Percentiles rank a stretch among this genome's conserved stretches.
Conservation (phyloP, 2,329 filamentous ascomycete genomes). For the Cercospora zeina region DNA sequence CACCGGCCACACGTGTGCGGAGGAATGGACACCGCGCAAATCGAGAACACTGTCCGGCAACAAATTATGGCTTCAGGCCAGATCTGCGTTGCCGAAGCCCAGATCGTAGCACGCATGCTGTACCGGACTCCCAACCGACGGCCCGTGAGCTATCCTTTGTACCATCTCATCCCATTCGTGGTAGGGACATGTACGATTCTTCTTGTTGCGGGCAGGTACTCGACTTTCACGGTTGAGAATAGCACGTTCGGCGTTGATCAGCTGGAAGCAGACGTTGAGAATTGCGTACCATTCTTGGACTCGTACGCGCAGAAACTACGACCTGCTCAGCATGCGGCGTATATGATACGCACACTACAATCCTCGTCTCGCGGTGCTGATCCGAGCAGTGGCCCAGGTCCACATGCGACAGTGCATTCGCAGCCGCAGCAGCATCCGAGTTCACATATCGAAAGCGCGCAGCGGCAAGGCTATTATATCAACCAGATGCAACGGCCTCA, state of each 20-base stretch:
- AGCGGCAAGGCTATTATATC: neutral
- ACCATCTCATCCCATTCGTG: constrained; percentile 19
- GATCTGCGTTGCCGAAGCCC: constrained; percentile 19
- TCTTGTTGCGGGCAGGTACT: constrained; percentile 17
- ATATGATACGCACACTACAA: constrained; percentile 21
- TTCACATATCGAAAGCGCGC: neutral
- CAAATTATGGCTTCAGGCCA: constrained; percentile 15
- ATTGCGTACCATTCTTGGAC: constrained; percentile 17
- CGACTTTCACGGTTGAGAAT: neutral
- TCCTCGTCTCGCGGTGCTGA: neutral
- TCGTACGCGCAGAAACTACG: constrained; percentile 8
- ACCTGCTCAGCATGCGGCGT: constrained; percentile 14
- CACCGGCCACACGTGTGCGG: constrained; percentile 17
- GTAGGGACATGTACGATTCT: constrained; percentile 19
- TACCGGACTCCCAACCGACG: constrained; percentile 8
- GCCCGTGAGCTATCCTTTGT: constrained; percentile 15
- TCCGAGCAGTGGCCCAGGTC: neutral
- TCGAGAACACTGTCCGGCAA: neutral
- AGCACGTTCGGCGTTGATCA: neutral
- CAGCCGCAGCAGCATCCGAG: constrained; percentile 2
- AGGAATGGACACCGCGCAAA: neutral
- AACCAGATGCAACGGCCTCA: neutral
- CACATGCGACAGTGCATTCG: neutral
- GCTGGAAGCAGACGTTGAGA: constrained; percentile 16
- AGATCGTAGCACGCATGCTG: constrained; percentile 16